Base-by-base conservation (phyloP, 805 yeast genomes). In the Suhomyces sp. region DNA sequence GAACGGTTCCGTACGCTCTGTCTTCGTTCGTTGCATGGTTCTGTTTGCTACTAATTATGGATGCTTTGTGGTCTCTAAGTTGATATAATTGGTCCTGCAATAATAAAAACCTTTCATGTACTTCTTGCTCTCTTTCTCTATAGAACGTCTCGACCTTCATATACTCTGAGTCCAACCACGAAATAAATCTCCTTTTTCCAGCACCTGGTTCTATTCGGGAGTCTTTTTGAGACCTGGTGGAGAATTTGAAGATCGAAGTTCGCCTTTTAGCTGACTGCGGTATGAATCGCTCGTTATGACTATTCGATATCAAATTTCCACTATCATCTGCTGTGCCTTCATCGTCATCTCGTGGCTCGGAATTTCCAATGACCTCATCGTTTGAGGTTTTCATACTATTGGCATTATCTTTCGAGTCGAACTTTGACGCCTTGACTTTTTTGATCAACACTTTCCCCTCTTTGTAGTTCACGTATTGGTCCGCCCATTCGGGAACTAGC, bases 401-500 rank as follows among this genome's bases (percentile, higher is more conserved):
- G 26, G 10, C 13, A 23, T 17, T 27, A 5, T n/a, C 44, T n/a
- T 24, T 26, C 4, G 36, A 48, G 24, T 50, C 53, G 31, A 36
- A 45, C 17, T 45, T 41, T 19, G 36, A 33, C 19, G 51, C 58
- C 51, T 61, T 56, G 45, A 76, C 62, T 50, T 70, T 70, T 54
- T 79, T 78, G 51, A 84, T 78, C 41, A 76, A 64, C 63, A 80
- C 79, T 63, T 84, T 84, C 42, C 88, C 87, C 9, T 69, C 65
- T 59, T 84, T 84, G 65, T 87, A 87, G 62, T 89, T 87, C 33
- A 92, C 76, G 64, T 92, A 92, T 62, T 85, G 85, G 50, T 83
- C 86, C 62, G 83, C 84, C 97, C 97, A 92, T 62, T 88, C 96
- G 4, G 97, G 96, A 52, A 88, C 87, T 36, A 84, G 77, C 52